Evolutionary conservation across 1,284 basidiomycete genomes (phyloP).

Genomic region (Ustilago nuda): DNA sequence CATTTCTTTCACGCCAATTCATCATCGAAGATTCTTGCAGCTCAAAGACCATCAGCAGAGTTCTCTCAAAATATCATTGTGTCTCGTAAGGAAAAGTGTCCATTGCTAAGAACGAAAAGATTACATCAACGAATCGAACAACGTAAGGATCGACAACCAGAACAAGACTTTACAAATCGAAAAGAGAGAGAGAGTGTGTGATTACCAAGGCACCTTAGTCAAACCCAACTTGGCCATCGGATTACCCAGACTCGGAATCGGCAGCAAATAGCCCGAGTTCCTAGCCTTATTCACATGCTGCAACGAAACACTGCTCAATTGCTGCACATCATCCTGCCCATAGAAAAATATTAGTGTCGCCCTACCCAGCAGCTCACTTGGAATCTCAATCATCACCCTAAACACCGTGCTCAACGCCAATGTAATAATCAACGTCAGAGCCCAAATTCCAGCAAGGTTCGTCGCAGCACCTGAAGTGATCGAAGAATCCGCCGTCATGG

Average conservation of each 20-base stretch:
- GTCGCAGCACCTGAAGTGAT: slow-evolving; percentile 28
- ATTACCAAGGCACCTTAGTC: slow-evolving; percentile 41
- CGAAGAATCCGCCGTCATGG: slow-evolving; percentile 25
- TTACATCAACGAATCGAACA: neutral
- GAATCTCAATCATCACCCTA: slow-evolving; percentile 37
- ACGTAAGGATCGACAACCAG: neutral
- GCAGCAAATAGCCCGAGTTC: slow-evolving; percentile 32
- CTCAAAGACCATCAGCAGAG: too few species aligned
- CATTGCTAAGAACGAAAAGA: slow-evolving; percentile 2
- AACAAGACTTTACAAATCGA: neutral
- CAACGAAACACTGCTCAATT: slow-evolving; percentile 14
- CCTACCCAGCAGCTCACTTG: slow-evolving; percentile 43
- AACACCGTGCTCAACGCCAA: slow-evolving; percentile 35
- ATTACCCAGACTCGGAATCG: slow-evolving; percentile 45
- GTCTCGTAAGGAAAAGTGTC: neutral
- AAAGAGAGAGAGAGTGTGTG: neutral
- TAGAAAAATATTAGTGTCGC: slow-evolving; percentile 47
- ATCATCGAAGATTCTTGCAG: too few species aligned
- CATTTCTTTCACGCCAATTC: too few species aligned
- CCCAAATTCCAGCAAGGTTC: slow-evolving; percentile 48
- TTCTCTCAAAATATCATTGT: neutral
- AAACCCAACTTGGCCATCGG: slow-evolving; percentile 48
- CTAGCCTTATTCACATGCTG: slow-evolving; percentile 42
- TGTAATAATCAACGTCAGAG: slow-evolving; percentile 35
- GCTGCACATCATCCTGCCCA: slow-evolving; percentile 46